A percentile compares a stretch with the other conserved stretches of the same genome.
Conservation (phyloP, 345 rosid genomes). For the Gossypium raimondii region DNA sequence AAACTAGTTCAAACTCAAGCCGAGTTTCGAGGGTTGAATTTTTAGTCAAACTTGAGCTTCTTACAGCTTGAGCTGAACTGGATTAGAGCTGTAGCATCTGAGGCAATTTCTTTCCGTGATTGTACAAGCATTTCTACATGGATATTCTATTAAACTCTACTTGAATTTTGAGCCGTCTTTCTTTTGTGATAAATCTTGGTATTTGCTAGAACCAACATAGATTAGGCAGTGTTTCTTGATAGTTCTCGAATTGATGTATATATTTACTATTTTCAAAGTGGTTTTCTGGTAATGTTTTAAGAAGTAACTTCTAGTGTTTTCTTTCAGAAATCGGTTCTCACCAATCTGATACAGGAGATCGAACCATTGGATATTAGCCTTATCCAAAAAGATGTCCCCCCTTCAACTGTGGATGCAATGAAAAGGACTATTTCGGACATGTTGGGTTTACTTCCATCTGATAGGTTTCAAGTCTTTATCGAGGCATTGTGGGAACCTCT, state of each 20-base stretch:
- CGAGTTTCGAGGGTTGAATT: too few species aligned
- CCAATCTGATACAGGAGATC: constrained; percentile 72
- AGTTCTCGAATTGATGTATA: not conserved
- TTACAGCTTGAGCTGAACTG: not conserved
- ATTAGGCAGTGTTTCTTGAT: not conserved
- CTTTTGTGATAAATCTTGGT: not conserved
- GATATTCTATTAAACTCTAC: not conserved
- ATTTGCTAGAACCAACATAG: not conserved
- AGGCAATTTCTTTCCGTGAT: not conserved
- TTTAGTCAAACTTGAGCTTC: not conserved
- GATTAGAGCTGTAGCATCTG: not conserved
- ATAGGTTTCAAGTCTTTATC: constrained; percentile 78
- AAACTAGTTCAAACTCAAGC: too few species aligned
- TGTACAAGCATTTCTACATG: not conserved
- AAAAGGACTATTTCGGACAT: constrained; percentile 94
- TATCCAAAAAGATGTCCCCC: constrained; percentile 82
- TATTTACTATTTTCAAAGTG: not conserved
- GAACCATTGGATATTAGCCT: constrained; percentile 89
- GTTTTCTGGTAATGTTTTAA: not conserved
- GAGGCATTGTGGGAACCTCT: constrained; percentile 94
- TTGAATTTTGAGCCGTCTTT: not conserved
- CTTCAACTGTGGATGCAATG: constrained; percentile 90
- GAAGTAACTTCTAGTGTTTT: constrained; percentile 11
- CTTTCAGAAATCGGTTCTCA: constrained; percentile 56
- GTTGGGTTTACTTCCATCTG: constrained; percentile 95